Evolutionary conservation across 352 stramenopile genomes (phyloP).

Genomic region (Phytophthora brassicae): DNA sequence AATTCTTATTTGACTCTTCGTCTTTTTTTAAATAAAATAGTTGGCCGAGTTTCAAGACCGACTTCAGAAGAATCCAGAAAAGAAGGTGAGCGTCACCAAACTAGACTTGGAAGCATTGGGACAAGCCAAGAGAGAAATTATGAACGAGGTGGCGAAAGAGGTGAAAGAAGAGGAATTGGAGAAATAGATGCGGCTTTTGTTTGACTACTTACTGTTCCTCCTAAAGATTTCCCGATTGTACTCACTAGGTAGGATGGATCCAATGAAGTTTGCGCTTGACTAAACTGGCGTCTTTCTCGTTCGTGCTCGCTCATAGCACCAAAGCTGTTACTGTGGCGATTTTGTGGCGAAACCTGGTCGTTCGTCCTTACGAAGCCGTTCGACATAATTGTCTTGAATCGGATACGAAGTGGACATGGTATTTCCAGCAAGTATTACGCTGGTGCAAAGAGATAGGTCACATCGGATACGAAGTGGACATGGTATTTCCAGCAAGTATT

Average conservation of each 20-base stretch:
- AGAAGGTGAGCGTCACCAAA: constrained; percentile 13
- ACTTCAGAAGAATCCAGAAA: constrained; percentile 33
- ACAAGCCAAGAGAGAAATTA: constrained; percentile 23
- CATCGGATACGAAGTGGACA: too few species aligned
- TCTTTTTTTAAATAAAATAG: constrained; percentile 16
- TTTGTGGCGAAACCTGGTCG: constrained; percentile 1
- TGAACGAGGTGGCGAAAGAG: constrained; percentile 15
- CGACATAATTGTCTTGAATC: constrained; percentile 10
- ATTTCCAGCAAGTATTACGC: too few species aligned
- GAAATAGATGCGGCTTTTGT: too few species aligned
- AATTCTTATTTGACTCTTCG: constrained; percentile 6
- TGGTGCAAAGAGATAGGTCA: too few species aligned
- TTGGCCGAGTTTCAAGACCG: constrained; percentile 42
- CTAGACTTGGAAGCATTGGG: constrained; percentile 32
- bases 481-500: too few species aligned
- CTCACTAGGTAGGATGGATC: constrained; percentile 2
- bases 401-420: too few species aligned
- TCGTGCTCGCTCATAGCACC: constrained; percentile 8
- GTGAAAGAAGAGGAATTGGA: constrained; percentile 22
- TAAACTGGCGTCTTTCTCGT: background rate
- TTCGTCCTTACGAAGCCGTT: constrained; percentile 6
- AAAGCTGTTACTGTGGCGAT: constrained; percentile 6
- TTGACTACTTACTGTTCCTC: background rate
- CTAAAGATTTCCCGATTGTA: background rate
- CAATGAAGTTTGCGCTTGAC: background rate